Conservation (phyloP, 2,329 filamentous ascomycete species). For the Dothideomycetidae sp. region DNA sequence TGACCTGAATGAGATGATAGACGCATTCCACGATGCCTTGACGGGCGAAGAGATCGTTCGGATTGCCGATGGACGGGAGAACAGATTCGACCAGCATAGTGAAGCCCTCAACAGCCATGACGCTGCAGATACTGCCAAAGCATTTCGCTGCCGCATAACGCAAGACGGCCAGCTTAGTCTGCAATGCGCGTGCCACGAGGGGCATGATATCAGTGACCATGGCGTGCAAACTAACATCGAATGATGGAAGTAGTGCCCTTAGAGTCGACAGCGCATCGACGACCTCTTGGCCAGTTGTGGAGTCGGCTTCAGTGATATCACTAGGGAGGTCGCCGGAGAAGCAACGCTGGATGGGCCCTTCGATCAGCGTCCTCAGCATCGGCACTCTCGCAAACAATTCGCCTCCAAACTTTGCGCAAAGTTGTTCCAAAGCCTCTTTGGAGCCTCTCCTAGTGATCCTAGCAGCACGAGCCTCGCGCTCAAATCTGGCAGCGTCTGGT, state of each 20-base stretch:
- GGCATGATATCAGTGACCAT: constrained; percentile 78
- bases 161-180: constrained; percentile 79
- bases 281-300: constrained; percentile 73
- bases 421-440: constrained; percentile 82
- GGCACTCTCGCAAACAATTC: constrained; percentile 71
- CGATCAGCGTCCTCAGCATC: constrained; percentile 66
- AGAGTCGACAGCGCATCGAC: constrained; percentile 89
- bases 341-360: constrained; percentile 59
- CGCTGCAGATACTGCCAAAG: constrained; percentile 90
- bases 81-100: constrained; percentile 90
- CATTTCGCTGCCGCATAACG: constrained; percentile 96
- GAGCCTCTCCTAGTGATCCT: constrained; percentile 83
- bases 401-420: constrained; percentile 65
- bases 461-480: constrained; percentile 74
- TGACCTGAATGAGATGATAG: constrained; percentile 93
- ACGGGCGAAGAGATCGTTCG: constrained; percentile 71
- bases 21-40: constrained; percentile 92
- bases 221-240: constrained; percentile 57
- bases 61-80: constrained; percentile 80
- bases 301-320: constrained; percentile 59
- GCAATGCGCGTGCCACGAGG: constrained; percentile 71
- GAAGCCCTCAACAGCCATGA: constrained; percentile 90
- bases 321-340: constrained; percentile 56
- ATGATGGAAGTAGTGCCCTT: constrained; percentile 81
- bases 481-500: constrained; percentile 78